These are phyloP conservation scores for Pseudogymnoascus sp. DNA, from an alignment of 2,329 filamentous ascomycete genomes.

Conservation along the genomic window DNA sequence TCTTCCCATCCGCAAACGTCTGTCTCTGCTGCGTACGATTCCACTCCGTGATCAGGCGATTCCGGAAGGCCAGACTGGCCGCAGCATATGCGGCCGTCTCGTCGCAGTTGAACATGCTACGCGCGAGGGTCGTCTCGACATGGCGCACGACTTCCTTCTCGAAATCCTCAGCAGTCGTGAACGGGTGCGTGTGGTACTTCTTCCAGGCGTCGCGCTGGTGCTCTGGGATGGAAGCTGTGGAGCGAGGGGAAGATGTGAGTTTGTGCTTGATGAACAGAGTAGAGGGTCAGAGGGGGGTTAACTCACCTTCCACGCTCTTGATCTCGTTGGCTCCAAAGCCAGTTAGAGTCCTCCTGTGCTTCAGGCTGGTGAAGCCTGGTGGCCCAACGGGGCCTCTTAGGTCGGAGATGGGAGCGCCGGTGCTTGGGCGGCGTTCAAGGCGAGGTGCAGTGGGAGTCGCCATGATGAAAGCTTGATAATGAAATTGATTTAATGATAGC, in stretches of 20 bases:
- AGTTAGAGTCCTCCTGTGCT: constrained; percentile 95
- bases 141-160: constrained; percentile 81
- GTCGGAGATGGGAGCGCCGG: constrained; percentile 73
- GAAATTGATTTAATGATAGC: not conserved
- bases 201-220: constrained; percentile 75
- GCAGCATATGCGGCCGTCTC: constrained; percentile 87
- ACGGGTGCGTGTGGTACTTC: constrained; percentile 54
- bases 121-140: constrained; percentile 91
- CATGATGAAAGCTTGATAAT: constrained; percentile 7
- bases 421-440: constrained; percentile 73
- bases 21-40: constrained; percentile 97
- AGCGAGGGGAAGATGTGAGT: not conserved
- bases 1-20: constrained; percentile 82
- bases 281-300: not conserved
- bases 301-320: constrained; percentile 78
- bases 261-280: not conserved
- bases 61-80: constrained; percentile 83
- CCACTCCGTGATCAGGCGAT: constrained; percentile 90
- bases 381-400: constrained; percentile 81
- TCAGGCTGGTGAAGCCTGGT: constrained; percentile 74
- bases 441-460: constrained; percentile 23
- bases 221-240: constrained; percentile 71
- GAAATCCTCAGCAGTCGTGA: constrained; percentile 74
- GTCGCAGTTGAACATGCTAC: constrained; percentile 97
- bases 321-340: constrained; percentile 87